Conservation (phyloP, 306 rosid genomes). For the Cicer cuneatum region DNA sequence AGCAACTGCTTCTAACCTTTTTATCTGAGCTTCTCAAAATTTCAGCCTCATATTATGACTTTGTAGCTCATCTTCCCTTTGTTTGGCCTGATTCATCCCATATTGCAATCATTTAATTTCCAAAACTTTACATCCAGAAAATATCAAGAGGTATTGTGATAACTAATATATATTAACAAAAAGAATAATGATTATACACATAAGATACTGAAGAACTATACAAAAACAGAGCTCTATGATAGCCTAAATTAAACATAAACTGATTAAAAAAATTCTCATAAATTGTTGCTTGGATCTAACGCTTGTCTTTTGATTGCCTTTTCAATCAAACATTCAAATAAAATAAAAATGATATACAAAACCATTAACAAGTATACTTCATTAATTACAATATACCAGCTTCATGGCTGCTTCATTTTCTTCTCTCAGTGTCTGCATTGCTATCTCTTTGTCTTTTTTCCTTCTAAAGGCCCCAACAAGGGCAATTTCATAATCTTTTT, state of each 20-base stretch:
- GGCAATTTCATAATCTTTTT: slow-evolving; percentile 86
- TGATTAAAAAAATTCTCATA: not conserved
- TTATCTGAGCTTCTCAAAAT: slow-evolving; percentile 93
- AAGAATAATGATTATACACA: not conserved
- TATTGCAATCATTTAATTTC: slow-evolving; percentile 38
- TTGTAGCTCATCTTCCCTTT: slow-evolving; percentile 95
- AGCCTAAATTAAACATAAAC: slow-evolving; percentile 5
- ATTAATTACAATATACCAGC: slow-evolving; percentile 67
- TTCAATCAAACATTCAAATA: slow-evolving; percentile 30
- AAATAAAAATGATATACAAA: slow-evolving; percentile 26
- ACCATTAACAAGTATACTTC: slow-evolving; percentile 33
- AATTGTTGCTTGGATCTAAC: slow-evolving; percentile 5
- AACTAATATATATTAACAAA: slow-evolving; percentile 7
- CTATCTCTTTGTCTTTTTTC: slow-evolving; percentile 81
- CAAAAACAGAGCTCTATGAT: slow-evolving; percentile 25
- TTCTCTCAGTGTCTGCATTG: slow-evolving; percentile 71
- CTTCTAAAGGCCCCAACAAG: slow-evolving; percentile 97
- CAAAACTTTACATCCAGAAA: slow-evolving; percentile 29
- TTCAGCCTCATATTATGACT: slow-evolving; percentile 91
- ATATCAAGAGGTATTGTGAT: not conserved
- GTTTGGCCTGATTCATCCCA: slow-evolving; percentile 77
- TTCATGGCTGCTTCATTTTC: slow-evolving; percentile 90
- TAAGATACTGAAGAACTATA: not conserved
- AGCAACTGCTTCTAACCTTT: slow-evolving; percentile 89
- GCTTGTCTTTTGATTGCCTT: not conserved